Conservation (phyloP, 176 grass and related monocot species). For the Panicum miliaceum region DNA sequence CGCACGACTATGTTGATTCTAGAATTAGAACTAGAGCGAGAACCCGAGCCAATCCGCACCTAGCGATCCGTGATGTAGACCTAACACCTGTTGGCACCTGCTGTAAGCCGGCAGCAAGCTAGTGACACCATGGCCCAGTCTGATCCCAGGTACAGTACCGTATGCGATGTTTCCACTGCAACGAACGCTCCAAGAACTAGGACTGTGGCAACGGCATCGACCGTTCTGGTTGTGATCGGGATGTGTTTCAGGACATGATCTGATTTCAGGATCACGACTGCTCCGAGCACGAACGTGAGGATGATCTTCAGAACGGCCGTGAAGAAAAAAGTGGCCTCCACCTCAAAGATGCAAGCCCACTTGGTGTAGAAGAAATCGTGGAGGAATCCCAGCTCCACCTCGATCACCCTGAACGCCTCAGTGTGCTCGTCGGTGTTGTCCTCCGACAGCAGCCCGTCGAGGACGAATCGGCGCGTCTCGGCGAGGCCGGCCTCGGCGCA, state of each 20-base stretch:
- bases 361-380: constrained; percentile 8
- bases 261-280: neutral
- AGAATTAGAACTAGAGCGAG: no score
- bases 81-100: no score
- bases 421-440: no score
- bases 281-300: neutral
- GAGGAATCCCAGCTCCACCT: neutral
- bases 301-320: neutral
- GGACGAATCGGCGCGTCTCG: neutral
- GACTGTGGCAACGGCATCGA: neutral
- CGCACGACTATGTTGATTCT: no score
- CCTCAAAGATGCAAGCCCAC: neutral
- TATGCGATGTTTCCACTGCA: neutral
- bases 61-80: no score
- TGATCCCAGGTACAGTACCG: neutral
- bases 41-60: no score
- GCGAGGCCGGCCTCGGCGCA: neutral
- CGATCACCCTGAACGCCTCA: neutral
- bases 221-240: no score
- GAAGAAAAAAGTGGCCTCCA: neutral
- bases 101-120: neutral
- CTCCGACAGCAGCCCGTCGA: neutral
- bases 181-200: neutral
- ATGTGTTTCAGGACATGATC: no score
- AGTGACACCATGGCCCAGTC: constrained; percentile 1